Conservation (phyloP, 257 asterid species). For the Paulownia fortunei region DNA sequence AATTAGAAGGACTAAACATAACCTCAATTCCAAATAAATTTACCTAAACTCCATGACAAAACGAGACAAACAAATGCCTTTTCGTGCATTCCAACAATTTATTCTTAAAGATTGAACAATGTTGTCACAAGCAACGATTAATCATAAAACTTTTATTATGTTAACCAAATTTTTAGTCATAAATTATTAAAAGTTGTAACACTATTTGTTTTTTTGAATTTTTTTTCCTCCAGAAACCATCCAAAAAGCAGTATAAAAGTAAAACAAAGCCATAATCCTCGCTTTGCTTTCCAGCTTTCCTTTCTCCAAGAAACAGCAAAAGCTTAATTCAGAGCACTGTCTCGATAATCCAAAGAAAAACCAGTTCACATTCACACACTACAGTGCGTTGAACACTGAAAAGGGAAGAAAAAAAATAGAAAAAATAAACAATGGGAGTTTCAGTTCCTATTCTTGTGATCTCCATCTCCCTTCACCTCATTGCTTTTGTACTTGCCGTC, state of each 20-base stretch:
- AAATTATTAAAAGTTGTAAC: not conserved
- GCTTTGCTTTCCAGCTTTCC: conserved; percentile 24
- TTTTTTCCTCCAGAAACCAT: not conserved
- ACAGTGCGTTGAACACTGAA: not conserved
- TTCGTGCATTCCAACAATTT: too few relatives aligned
- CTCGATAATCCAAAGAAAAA: conserved; percentile 27
- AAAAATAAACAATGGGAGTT: conserved; percentile 55
- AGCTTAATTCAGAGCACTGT: not conserved
- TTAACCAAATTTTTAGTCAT: too few relatives aligned
- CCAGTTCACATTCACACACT: conserved; percentile 6
- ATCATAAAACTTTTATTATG: not conserved
- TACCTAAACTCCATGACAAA: not conserved
- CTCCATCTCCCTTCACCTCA: conserved; percentile 68
- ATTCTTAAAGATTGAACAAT: not conserved
- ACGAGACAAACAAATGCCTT: not conserved
- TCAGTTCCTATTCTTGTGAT: conserved; percentile 72
- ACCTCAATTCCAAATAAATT: too few relatives aligned
- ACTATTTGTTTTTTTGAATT: not conserved
- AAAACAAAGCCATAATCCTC: conserved; percentile 37
- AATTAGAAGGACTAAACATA: too few relatives aligned
- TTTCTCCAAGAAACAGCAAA: conserved; percentile 18
- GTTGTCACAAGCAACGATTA: not conserved
- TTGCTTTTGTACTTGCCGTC: conserved; percentile 92
- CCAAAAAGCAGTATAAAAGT: conserved; percentile 25
- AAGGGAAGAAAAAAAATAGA: not conserved